A percentile compares a stretch with the other conserved stretches of the same genome.
Evolutionary conservation across 1,284 basidiomycete species (phyloP).

Genomic region (Trametes versicolor): DNA sequence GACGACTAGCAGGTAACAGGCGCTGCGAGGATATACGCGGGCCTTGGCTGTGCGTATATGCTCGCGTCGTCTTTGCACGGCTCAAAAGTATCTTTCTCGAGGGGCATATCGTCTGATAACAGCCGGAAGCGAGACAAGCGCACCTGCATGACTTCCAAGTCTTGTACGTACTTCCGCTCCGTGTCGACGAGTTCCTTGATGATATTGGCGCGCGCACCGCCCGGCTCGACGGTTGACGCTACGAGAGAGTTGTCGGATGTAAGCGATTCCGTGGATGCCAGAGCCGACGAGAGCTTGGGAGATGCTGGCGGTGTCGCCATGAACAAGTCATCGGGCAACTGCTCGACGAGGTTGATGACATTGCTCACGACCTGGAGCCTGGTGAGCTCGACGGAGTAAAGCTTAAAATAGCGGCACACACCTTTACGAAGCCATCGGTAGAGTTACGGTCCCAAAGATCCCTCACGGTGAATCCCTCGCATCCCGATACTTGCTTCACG

Average conservation of each 20-base stretch:
- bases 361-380: slow-evolving; percentile 85
- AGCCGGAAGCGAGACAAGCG: slow-evolving; percentile 44
- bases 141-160: slow-evolving; percentile 97
- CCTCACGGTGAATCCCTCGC: slow-evolving; percentile 85
- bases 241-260: slow-evolving; percentile 48
- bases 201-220: slow-evolving; percentile 66
- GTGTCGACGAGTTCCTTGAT: slow-evolving; percentile 91
- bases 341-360: slow-evolving; percentile 88
- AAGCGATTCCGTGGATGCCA: slow-evolving; percentile 70
- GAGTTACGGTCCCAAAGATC: slow-evolving; percentile 91
- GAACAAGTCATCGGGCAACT: slow-evolving; percentile 80
- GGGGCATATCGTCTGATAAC: slow-evolving; percentile 14
- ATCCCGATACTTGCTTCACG: slow-evolving; percentile 69
- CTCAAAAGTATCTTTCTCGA: no score
- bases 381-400: slow-evolving; percentile 17
- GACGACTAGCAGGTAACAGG: no score
- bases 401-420: slow-evolving; percentile 46
- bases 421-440: slow-evolving; percentile 96
- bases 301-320: slow-evolving; percentile 70
- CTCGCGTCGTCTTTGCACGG: no score
- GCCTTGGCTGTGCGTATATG: no score
- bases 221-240: slow-evolving; percentile 47
- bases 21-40: no score
- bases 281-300: slow-evolving; percentile 57
- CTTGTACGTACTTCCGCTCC: slow-evolving; percentile 98